Evolutionary conservation across 1,284 basidiomycete species (phyloP).

Genomic region (Termitomyces sp.): DNA sequence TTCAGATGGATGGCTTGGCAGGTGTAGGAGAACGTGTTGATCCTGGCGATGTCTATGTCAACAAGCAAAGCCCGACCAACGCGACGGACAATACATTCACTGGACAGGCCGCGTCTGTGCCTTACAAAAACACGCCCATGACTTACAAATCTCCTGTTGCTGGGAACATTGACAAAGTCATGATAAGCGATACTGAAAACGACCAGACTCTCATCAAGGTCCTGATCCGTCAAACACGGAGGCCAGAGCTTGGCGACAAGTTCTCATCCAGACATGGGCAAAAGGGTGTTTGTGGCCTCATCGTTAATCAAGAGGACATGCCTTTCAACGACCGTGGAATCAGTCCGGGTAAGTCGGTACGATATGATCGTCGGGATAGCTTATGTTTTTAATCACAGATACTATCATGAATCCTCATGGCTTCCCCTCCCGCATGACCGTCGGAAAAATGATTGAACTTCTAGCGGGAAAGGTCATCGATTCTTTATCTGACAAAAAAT

Average conservation of each 20-base stretch:
- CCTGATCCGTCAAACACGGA: conserved; percentile 93
- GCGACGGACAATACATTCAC: conserved; percentile 83
- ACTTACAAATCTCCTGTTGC: conserved; percentile 90
- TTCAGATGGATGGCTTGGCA: conserved; percentile 90
- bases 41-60: conserved; percentile 92
- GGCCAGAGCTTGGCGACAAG: conserved; percentile 97
- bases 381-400: conserved; percentile 43
- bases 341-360: conserved; percentile 61
- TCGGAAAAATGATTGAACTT: conserved; percentile 99
- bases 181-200: conserved; percentile 93
- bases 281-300: conserved; percentile 98
- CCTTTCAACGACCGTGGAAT: conserved; percentile 99
- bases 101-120: conserved; percentile 71
- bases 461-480: conserved; percentile 83
- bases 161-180: conserved; percentile 95
- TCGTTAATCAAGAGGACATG: conserved; percentile 99
- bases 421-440: conserved; percentile 99
- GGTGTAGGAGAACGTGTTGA: conserved; percentile 94
- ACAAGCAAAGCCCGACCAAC: conserved; percentile 94
- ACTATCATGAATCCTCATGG: conserved; percentile 99
- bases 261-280: conserved; percentile 98
- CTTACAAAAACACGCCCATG: conserved; percentile 88
- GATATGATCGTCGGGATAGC: neutral
- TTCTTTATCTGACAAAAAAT: conserved; percentile 5
- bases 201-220: conserved; percentile 99